Percentiles rank a stretch among this genome's conserved stretches.
These are phyloP conservation scores for Penicillium sp. DNA, from an alignment of 2,329 filamentous ascomycete genomes.

Conservation along the genomic window DNA sequence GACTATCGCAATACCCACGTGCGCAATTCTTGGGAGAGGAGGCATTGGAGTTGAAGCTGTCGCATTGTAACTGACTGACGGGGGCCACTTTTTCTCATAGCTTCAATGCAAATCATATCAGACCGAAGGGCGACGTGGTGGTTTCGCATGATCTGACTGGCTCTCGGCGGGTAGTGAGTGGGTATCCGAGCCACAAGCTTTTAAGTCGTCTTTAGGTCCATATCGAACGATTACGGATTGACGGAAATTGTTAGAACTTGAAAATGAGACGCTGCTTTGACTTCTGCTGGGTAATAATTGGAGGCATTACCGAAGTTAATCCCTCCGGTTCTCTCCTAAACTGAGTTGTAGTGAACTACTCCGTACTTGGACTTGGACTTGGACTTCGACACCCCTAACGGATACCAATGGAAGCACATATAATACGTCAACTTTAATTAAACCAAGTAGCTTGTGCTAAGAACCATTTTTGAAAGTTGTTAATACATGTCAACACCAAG, in stretches of 20 bases:
- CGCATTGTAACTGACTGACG: neutral
- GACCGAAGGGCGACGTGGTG: neutral
- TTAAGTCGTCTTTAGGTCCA: neutral
- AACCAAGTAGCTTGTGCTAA: neutral
- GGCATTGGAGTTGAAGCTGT: neutral
- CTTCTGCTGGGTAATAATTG: too few species aligned
- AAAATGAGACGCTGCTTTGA: neutral
- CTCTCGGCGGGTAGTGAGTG: neutral
- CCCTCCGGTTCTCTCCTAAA: too few species aligned
- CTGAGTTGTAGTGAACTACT: too few species aligned
- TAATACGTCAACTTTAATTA: neutral
- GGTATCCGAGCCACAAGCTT: neutral
- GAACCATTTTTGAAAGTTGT: constrained; percentile 22
- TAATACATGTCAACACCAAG: constrained; percentile 28
- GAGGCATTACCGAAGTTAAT: too few species aligned
- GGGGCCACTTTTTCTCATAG: neutral
- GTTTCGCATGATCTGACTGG: neutral
- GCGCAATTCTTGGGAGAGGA: neutral
- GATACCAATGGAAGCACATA: constrained; percentile 32
- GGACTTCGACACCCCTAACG: too few species aligned
- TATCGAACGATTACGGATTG: neutral
- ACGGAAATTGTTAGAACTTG: neutral
- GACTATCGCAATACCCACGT: neutral
- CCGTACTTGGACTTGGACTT: too few species aligned
- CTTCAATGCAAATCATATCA: neutral